These are phyloP conservation scores for Thelonectria blattea DNA, from an alignment of 2,329 filamentous ascomycete genomes.

Conservation along the genomic window DNA sequence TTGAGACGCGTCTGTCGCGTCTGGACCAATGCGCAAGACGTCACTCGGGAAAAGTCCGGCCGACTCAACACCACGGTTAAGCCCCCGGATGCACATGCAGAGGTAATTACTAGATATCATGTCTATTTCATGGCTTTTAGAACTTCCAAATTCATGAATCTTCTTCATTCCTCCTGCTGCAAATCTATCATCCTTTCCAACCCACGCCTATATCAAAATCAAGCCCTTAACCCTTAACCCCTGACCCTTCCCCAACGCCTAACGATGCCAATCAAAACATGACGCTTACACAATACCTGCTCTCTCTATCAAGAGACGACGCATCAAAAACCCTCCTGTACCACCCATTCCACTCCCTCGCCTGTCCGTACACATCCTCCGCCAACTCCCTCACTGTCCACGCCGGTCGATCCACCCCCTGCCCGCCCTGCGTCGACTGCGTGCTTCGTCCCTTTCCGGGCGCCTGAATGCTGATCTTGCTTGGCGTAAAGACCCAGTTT, in stretches of 20 bases:
- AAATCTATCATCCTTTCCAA: slow-evolving; percentile 6
- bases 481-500: slow-evolving; percentile 49
- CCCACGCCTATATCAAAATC: slow-evolving; percentile 16
- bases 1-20: slow-evolving; percentile 41
- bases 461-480: slow-evolving; percentile 47
- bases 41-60: slow-evolving; percentile 38
- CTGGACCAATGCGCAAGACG: slow-evolving; percentile 25
- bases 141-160: neutral
- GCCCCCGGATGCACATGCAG: too few species aligned
- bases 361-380: slow-evolving; percentile 40
- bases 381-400: slow-evolving; percentile 43
- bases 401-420: slow-evolving; percentile 41
- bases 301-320: neutral
- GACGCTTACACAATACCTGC: slow-evolving; percentile 18
- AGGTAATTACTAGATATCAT: neutral
- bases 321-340: slow-evolving; percentile 35
- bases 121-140: neutral
- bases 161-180: slow-evolving; percentile 9
- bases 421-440: slow-evolving; percentile 43
- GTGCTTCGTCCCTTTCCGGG: slow-evolving; percentile 43
- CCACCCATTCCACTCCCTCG: slow-evolving; percentile 45
- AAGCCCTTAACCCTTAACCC: too few species aligned
- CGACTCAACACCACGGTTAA: slow-evolving; percentile 2
- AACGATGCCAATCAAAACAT: slow-evolving; percentile 38
- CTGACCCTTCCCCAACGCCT: slow-evolving; percentile 35